Conservation (phyloP, 805 yeast genomes). For the Myxozyma udenii region DNA sequence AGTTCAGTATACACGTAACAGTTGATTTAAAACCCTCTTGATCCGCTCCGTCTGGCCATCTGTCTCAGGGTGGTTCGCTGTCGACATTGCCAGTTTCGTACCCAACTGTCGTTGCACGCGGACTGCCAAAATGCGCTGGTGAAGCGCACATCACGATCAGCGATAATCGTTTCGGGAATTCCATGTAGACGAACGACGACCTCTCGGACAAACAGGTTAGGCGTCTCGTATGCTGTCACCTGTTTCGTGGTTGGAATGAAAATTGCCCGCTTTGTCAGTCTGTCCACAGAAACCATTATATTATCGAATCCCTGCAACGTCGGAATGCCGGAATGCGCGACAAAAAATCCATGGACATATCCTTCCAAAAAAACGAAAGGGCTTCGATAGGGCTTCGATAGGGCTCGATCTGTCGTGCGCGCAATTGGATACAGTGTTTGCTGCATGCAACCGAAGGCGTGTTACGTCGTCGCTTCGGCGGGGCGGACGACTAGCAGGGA, state of each 20-base stretch:
- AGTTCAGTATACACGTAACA: background rate
- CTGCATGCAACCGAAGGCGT: no score
- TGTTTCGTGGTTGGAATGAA: conserved; percentile 22
- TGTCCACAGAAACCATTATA: conserved; percentile 29
- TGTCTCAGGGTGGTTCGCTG: conserved; percentile 5
- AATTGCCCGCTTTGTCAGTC: conserved; percentile 29
- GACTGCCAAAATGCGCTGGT: conserved; percentile 22
- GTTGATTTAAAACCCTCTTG: background rate
- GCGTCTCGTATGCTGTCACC: conserved; percentile 5
- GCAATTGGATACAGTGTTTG: no score
- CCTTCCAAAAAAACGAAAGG: no score
- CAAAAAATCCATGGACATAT: conserved; percentile 26
- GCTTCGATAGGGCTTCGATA: no score
- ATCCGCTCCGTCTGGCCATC: conserved; percentile 6
- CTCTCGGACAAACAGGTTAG: conserved; percentile 15
- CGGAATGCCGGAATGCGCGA: conserved; percentile 25
- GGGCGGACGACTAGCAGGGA: no score
- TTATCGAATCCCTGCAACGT: conserved; percentile 13
- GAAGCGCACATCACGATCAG: conserved; percentile 28
- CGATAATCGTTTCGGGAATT: conserved; percentile 11
- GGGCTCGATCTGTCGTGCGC: no score
- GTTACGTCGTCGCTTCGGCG: no score
- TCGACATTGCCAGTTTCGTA: conserved; percentile 4
- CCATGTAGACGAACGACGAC: conserved; percentile 29
- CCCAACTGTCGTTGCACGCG: conserved; percentile 14